Conservation (phyloP, 257 asterid species). For the Fraxinus cuspidata region DNA sequence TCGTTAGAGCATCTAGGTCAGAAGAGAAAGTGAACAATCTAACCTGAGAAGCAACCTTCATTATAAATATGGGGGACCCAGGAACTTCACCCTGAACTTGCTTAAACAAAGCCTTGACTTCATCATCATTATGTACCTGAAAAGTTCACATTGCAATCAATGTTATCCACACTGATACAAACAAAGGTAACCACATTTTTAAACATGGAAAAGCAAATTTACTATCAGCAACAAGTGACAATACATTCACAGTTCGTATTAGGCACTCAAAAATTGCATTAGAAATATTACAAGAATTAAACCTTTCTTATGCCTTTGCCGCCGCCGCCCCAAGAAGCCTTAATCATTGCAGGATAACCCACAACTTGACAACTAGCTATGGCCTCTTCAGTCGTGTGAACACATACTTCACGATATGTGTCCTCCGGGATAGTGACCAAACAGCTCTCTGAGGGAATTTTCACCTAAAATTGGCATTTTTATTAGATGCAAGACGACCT, state of each 20-base stretch:
- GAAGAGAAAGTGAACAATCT: constrained; percentile 30
- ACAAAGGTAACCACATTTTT: constrained; percentile 3
- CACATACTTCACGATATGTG: constrained; percentile 84
- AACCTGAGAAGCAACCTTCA: constrained; percentile 99
- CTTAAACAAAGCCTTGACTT: constrained; percentile 92
- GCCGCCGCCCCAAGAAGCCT: constrained; percentile 99
- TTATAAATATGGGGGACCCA: constrained; percentile 96
- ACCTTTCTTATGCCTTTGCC: constrained; percentile 99
- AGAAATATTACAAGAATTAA: constrained; percentile 28
- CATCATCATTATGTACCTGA: constrained; percentile 95
- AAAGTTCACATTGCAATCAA: constrained; percentile 29
- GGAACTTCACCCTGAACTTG: constrained; percentile 99
- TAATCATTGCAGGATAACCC: constrained; percentile 99
- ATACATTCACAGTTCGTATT: constrained; percentile 13
- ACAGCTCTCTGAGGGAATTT: constrained; percentile 72
- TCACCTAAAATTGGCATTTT: constrained; percentile 52
- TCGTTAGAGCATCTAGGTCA: background rate
- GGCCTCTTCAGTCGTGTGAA: constrained; percentile 94
- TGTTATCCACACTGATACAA: constrained; percentile 7
- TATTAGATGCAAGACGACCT: constrained; percentile 27
- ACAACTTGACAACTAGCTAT: constrained; percentile 92
- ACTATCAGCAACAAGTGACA: constrained; percentile 16
- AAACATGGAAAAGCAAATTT: constrained; percentile 11
- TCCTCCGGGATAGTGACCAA: constrained; percentile 81
- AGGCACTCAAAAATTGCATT: constrained; percentile 1